Conservation (phyloP, 371 early-diverging fungal genomes). For the Umbelopsis sp. region DNA sequence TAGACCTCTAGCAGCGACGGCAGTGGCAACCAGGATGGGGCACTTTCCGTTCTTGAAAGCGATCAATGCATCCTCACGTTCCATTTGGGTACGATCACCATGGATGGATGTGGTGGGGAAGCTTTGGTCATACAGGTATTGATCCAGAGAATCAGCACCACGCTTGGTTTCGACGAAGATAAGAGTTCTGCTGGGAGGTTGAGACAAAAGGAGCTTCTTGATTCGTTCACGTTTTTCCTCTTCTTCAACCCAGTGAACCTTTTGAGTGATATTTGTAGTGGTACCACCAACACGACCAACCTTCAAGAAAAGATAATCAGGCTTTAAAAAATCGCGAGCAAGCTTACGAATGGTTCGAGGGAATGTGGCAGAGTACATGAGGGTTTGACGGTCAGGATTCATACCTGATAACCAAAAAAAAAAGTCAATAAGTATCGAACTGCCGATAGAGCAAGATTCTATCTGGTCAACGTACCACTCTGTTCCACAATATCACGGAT, state of each 20-base stretch:
- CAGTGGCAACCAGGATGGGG: constrained; percentile 90
- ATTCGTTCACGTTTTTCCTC: constrained; percentile 54
- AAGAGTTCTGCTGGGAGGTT: constrained; percentile 65
- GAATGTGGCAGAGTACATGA: constrained; percentile 99
- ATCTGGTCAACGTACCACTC: constrained; percentile 47
- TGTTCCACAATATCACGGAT: constrained; percentile 91
- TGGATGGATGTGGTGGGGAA: constrained; percentile 77
- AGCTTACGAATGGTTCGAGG: constrained; percentile 90
- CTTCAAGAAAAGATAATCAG: constrained; percentile 53
- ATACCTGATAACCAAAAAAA: constrained; percentile 11
- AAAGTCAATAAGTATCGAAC: neutral
- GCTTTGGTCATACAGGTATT: constrained; percentile 66
- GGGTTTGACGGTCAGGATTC: constrained; percentile 90
- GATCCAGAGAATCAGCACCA: constrained; percentile 78
- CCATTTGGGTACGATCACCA: constrained; percentile 76
- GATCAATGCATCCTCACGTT: constrained; percentile 79
- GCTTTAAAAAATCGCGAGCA: constrained; percentile 89
- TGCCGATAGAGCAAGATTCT: neutral
- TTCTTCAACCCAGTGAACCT: constrained; percentile 52
- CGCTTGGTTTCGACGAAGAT: constrained; percentile 89
- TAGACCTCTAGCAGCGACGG: constrained; percentile 92
- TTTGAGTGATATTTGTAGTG: constrained; percentile 55
- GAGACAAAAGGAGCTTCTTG: constrained; percentile 36
- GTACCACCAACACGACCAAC: constrained; percentile 62
- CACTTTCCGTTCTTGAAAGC: constrained; percentile 77